Evolutionary conservation across 257 asterid genomes (phyloP).

Genomic region (Capsicum baccatum): DNA sequence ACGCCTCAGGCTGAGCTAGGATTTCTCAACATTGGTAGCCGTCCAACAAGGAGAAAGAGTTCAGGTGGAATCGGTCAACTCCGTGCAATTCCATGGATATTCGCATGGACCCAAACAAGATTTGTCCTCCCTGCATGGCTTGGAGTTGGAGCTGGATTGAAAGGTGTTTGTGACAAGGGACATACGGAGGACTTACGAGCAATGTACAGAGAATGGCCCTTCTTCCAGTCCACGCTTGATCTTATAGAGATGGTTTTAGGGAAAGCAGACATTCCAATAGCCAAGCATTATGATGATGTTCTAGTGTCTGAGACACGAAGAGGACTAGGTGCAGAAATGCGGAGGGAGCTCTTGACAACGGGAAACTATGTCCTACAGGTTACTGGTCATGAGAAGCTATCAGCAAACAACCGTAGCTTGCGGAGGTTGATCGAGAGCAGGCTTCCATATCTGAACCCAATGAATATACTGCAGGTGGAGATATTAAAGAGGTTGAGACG

Average conservation of each 20-base stretch:
- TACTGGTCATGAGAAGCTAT: constrained; percentile 81
- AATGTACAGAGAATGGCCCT: constrained; percentile 95
- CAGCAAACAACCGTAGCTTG: constrained; percentile 69
- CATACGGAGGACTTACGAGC: constrained; percentile 77
- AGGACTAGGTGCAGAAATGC: constrained; percentile 71
- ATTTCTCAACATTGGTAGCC: constrained; percentile 90
- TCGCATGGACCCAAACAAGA: constrained; percentile 98
- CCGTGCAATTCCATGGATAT: constrained; percentile 93
- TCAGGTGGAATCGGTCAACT: constrained; percentile 77
- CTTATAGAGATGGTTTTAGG: constrained; percentile 95
- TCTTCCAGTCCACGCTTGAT: constrained; percentile 87
- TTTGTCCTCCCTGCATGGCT: constrained; percentile 98
- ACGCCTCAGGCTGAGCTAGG: constrained; percentile 98
- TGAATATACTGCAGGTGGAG: constrained; percentile 97
- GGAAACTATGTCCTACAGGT: constrained; percentile 67
- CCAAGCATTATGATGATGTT: constrained; percentile 85
- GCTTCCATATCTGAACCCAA: constrained; percentile 87
- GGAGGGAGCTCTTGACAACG: constrained; percentile 78
- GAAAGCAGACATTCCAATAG: constrained; percentile 80
- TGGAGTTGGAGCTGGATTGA: constrained; percentile 91
- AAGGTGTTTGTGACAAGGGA: constrained; percentile 78
- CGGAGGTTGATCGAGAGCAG: constrained; percentile 87
- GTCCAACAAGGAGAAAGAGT: constrained; percentile 84
- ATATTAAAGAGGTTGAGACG: constrained; percentile 78
- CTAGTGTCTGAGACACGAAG: constrained; percentile 73